A percentile compares a stretch with the other conserved stretches of the same genome.
These are phyloP conservation scores for Aureobasidium sp. DNA, from an alignment of 2,329 filamentous ascomycete species.

Conservation along the genomic window DNA sequence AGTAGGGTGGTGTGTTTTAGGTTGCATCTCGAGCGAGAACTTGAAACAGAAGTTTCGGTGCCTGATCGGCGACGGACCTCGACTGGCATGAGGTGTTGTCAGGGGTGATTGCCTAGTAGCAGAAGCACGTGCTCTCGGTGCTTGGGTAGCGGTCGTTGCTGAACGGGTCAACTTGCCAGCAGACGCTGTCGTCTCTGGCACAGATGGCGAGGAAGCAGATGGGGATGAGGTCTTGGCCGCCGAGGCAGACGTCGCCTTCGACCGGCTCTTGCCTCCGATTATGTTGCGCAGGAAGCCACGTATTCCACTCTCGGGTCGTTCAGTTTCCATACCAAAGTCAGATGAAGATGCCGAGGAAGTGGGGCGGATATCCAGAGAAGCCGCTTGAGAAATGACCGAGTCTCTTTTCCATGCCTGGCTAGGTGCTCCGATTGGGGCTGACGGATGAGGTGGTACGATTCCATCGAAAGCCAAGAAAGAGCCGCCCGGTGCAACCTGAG, in stretches of 20 bases:
- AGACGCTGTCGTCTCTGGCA: background rate
- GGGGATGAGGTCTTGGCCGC: background rate
- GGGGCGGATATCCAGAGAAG: slow-evolving; percentile 24
- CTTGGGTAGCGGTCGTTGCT: slow-evolving; percentile 17
- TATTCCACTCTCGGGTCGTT: slow-evolving; percentile 23
- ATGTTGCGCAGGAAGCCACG: slow-evolving; percentile 30
- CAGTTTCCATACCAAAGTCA: slow-evolving; percentile 22
- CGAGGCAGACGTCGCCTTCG: slow-evolving; percentile 19
- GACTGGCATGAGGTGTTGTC: slow-evolving; percentile 3
- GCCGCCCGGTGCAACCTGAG: slow-evolving; percentile 44
- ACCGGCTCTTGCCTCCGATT: slow-evolving; percentile 24
- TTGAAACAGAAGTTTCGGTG: slow-evolving; percentile 61
- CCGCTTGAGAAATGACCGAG: slow-evolving; percentile 24
- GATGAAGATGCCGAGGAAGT: slow-evolving; percentile 24
- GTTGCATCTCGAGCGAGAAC: slow-evolving; percentile 64
- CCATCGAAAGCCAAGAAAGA: slow-evolving; percentile 59
- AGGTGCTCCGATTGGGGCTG: slow-evolving; percentile 26
- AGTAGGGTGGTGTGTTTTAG: slow-evolving; percentile 46
- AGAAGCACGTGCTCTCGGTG: background rate
- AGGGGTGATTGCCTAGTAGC: slow-evolving; percentile 8
- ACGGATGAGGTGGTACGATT: slow-evolving; percentile 37
- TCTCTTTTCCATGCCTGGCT: slow-evolving; percentile 28
- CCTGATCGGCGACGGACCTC: slow-evolving; percentile 25
- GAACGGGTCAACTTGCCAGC: slow-evolving; percentile 15
- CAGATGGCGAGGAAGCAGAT: background rate